Percentiles rank a stretch among this genome's conserved stretches.
These are phyloP conservation scores for Xylaria sp. DNA, from an alignment of 2,329 filamentous ascomycete species.

Conservation along the genomic window DNA sequence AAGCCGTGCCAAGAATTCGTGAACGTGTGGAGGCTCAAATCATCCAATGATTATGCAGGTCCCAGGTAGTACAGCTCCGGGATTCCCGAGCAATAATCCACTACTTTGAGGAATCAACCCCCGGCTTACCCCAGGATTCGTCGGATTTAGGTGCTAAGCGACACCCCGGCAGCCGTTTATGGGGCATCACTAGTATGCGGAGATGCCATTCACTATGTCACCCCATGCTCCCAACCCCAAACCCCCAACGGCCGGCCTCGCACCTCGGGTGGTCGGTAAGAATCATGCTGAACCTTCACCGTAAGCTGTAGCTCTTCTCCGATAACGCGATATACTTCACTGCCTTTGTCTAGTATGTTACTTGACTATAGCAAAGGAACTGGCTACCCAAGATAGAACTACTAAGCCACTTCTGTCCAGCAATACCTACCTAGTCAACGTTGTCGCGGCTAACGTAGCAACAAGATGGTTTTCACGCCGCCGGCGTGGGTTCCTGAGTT, in stretches of 20 bases:
- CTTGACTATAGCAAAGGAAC: too few species aligned
- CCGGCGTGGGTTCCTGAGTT: constrained; percentile 47
- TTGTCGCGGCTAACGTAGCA: not conserved
- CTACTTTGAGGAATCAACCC: not conserved
- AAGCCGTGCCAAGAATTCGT: constrained; percentile 12
- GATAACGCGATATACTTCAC: not conserved
- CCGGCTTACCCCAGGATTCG: constrained; percentile 15
- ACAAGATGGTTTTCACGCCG: constrained; percentile 48
- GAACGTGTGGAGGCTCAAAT: not conserved
- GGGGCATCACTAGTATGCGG: constrained; percentile 9
- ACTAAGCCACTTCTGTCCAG: not conserved
- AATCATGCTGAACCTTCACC: not conserved
- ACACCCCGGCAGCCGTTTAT: not conserved
- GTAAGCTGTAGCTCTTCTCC: not conserved
- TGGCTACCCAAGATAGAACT: too few species aligned
- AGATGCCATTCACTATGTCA: not conserved
- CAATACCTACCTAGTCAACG: not conserved
- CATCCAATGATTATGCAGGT: not conserved
- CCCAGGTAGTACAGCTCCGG: not conserved
- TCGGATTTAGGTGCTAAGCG: not conserved
- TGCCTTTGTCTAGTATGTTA: not conserved
- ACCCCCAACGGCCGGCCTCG: constrained; percentile 21
- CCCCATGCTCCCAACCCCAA: not conserved
- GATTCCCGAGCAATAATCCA: not conserved
- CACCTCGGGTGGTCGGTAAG: constrained; percentile 4